Percentiles rank a stretch among this genome's conserved stretches.
Evolutionary conservation across 2,329 filamentous ascomycete genomes (phyloP).

Genomic region (Colletotrichum camelliae): DNA sequence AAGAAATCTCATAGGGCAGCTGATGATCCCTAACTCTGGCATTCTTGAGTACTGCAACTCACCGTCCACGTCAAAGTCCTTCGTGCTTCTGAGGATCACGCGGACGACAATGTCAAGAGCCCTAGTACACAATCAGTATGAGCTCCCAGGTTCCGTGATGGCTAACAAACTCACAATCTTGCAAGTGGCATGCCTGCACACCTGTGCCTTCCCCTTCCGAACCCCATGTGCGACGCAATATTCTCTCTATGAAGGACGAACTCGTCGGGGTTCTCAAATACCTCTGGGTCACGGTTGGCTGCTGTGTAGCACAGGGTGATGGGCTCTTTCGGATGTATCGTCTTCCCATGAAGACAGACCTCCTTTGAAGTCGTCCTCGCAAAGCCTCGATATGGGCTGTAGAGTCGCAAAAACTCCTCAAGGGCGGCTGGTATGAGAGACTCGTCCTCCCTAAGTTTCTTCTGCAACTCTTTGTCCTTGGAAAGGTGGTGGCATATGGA

Average conservation of each 20-base stretch:
- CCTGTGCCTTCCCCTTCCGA: slow-evolving; percentile 25
- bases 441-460: slow-evolving; percentile 15
- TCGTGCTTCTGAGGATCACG: slow-evolving; percentile 19
- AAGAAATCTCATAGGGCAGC: slow-evolving; percentile 22
- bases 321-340: slow-evolving; percentile 19
- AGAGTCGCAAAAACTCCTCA: slow-evolving; percentile 26
- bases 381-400: slow-evolving; percentile 26
- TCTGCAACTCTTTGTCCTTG: slow-evolving; percentile 21
- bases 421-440: slow-evolving; percentile 25
- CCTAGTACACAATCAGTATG: not conserved
- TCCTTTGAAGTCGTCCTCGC: slow-evolving; percentile 20
- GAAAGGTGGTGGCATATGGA: slow-evolving; percentile 25
- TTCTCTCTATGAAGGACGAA: slow-evolving; percentile 24
- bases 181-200: slow-evolving; percentile 26
- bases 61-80: slow-evolving; percentile 21
- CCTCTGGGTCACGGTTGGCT: slow-evolving; percentile 24
- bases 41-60: slow-evolving; percentile 25
- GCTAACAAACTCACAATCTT: slow-evolving; percentile 11
- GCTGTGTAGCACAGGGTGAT: slow-evolving; percentile 24
- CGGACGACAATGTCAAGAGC: slow-evolving; percentile 18
- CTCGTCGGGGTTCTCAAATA: slow-evolving; percentile 23
- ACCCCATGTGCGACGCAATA: slow-evolving; percentile 23
- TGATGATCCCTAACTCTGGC: slow-evolving; percentile 27
- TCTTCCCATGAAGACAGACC: slow-evolving; percentile 17
- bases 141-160: not conserved